These are phyloP conservation scores for Xylaria acuta DNA, from an alignment of 495 filamentous ascomycete species.

Conservation along the genomic window DNA sequence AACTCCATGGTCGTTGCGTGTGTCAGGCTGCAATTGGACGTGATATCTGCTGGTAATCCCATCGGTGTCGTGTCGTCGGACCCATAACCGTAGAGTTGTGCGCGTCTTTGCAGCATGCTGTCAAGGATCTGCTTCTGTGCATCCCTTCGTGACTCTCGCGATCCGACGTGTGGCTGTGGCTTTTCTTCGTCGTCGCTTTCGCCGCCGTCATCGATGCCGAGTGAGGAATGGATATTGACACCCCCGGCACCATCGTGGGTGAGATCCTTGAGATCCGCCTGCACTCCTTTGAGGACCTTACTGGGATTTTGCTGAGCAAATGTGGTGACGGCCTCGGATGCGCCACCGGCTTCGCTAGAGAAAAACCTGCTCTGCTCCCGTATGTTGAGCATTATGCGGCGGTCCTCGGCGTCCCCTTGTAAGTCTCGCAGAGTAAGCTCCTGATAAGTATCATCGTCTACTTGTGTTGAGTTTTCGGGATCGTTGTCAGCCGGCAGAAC, in stretches of 20 bases:
- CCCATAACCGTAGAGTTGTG: conserved; percentile 56
- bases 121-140: conserved; percentile 65
- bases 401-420: conserved; percentile 71
- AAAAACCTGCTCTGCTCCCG: conserved; percentile 85
- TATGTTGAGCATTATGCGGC: conserved; percentile 82
- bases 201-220: conserved; percentile 70
- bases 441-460: conserved; percentile 77
- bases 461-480: conserved; percentile 60
- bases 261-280: conserved; percentile 62
- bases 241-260: conserved; percentile 54
- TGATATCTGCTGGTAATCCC: conserved; percentile 68
- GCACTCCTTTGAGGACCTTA: conserved; percentile 68
- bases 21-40: conserved; percentile 78
- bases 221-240: conserved; percentile 62
- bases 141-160: conserved; percentile 57
- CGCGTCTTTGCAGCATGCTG: conserved; percentile 57
- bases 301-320: conserved; percentile 71
- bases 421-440: conserved; percentile 83
- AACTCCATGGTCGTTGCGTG: conserved; percentile 95
- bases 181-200: conserved; percentile 66
- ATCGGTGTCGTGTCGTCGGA: conserved; percentile 56
- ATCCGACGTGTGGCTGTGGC: conserved; percentile 60
- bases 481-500: conserved; percentile 78
- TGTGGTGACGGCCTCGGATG: conserved; percentile 61
- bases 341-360: conserved; percentile 60